Base-by-base conservation (phyloP, 2,329 filamentous ascomycete species). In the Venturia aucupariae region DNA sequence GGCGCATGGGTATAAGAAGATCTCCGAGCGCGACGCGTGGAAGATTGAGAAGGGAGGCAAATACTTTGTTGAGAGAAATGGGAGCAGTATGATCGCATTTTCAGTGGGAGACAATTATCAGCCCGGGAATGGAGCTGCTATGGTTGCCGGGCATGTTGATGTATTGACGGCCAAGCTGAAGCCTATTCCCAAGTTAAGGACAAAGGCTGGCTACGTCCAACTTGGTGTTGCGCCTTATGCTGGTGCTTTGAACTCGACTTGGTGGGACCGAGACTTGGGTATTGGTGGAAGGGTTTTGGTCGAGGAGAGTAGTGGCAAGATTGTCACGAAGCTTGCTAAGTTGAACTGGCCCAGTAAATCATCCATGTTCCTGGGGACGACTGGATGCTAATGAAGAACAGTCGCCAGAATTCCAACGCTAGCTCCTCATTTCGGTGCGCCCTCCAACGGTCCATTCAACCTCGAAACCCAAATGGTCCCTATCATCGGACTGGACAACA, bases 211-310 rank as follows among this genome's bases (percentile, higher is more conserved):
- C 63, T 99, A 91, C 72, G 75, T 90, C 35, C 91, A 97, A 78
- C 83, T 97, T 11, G 64, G 64, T 30, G 90, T 97, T 63, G 92
- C 94, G 2, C 94, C 90, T 0, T 99, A 97, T 73, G 93, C 92
- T 11, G 93, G 94, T 61, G 92, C 81, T 1, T 78, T 97, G 67
- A 94, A 92, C 73, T 81, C 82, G 67, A 97, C 94, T 0, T 97
- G 94, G 94, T 97, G 92, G 93, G 94, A 97, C 75, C 86, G 94
- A 44, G 94, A 99, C 75, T 82, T 99, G 62, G 88, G 90, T 68
- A 89, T 97, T 70, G 94, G 92, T 68, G 94, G 94, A 46, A 83
- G 92, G 55, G 93, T 97, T 4, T 81, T 97, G 60, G 87, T 97
- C 57, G 89, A 87, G 68, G 87, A 96, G 69, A 74, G 81, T 4